These are phyloP conservation scores for Tetrapisispora namnaoensis DNA, from an alignment of 805 yeast genomes.

Conservation along the genomic window DNA sequence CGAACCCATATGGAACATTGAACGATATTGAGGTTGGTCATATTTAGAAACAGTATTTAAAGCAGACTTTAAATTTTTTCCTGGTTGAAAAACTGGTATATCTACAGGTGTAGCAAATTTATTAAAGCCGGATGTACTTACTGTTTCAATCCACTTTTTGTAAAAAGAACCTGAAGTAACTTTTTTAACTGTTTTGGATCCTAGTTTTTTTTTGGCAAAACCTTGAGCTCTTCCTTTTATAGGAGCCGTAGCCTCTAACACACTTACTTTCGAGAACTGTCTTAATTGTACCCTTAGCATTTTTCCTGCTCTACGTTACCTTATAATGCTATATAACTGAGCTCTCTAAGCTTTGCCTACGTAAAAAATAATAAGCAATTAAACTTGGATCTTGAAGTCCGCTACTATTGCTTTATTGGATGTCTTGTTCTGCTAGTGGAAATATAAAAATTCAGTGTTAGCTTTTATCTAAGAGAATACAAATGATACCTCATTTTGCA, in stretches of 20 bases:
- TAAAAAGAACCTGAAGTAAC: constrained; percentile 24
- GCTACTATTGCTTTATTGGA: too few species aligned
- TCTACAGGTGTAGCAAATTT: constrained; percentile 21
- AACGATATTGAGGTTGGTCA: constrained; percentile 32
- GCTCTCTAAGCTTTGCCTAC: too few species aligned
- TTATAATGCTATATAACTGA: too few species aligned
- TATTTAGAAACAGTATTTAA: constrained; percentile 33
- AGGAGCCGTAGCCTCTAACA: constrained; percentile 9
- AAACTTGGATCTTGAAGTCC: too few species aligned
- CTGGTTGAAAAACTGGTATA: constrained; percentile 15
- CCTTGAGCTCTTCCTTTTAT: constrained; percentile 24
- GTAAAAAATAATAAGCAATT: too few species aligned
- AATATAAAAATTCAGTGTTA: too few species aligned
- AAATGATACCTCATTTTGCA: too few species aligned
- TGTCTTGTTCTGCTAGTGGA: too few species aligned
- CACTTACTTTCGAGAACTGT: not conserved
- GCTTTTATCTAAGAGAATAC: too few species aligned
- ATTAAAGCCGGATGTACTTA: constrained; percentile 24
- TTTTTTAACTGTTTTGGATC: constrained; percentile 18
- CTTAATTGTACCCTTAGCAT: constrained; percentile 3
- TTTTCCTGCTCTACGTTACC: not conserved
- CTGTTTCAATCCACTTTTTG: constrained; percentile 28
- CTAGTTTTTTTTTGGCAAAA: constrained; percentile 16
- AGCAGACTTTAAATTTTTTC: constrained; percentile 1
- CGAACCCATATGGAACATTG: constrained; percentile 46